phyloP scores from a whole-genome alignment of 2,329 filamentous ascomycete genomes.

The Lasiodiplodia citricola region DNA sequence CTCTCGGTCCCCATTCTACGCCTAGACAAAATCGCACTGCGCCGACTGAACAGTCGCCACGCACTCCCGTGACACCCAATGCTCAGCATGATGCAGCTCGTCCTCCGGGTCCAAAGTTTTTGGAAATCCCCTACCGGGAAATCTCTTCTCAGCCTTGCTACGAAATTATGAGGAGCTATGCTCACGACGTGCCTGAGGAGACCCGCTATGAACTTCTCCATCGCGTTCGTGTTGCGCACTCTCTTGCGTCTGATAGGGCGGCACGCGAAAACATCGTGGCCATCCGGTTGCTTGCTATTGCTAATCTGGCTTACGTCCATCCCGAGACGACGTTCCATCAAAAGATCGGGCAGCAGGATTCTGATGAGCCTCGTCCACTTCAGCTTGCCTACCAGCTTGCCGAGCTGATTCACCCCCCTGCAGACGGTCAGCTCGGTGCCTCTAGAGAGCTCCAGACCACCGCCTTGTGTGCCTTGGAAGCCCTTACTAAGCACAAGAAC shows the following conservation, averaged over 20 bases:
- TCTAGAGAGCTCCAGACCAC: constrained; percentile 81
- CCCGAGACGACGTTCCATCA: constrained; percentile 82
- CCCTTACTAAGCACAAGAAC: constrained; percentile 77
- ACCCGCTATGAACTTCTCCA: constrained; percentile 85
- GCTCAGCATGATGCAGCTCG: constrained; percentile 34
- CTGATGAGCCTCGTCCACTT: constrained; percentile 84
- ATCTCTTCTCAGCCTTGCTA: constrained; percentile 50
- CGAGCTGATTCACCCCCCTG: constrained; percentile 85
- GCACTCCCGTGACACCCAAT: constrained; percentile 51
- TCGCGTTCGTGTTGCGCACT: constrained; percentile 81
- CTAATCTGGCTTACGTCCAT: constrained; percentile 90
- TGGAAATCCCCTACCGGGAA: constrained; percentile 66
- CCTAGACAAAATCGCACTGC: constrained; percentile 56
- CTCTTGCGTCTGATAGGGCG: constrained; percentile 68
- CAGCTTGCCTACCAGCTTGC: constrained; percentile 92
- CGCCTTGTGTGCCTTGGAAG: constrained; percentile 80
- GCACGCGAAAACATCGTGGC: constrained; percentile 77
- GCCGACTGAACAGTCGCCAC: constrained; percentile 55
- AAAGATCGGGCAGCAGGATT: constrained; percentile 84
- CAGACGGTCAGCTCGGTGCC: constrained; percentile 69
- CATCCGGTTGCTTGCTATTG: constrained; percentile 82
- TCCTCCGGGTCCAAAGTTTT: constrained; percentile 41
- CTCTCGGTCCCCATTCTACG: constrained; percentile 54
- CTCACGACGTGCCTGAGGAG: constrained; percentile 70
- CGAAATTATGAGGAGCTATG: constrained; percentile 48